Evolutionary conservation across 495 filamentous ascomycete species (phyloP).

Genomic region (Sordaria brevicollis): DNA sequence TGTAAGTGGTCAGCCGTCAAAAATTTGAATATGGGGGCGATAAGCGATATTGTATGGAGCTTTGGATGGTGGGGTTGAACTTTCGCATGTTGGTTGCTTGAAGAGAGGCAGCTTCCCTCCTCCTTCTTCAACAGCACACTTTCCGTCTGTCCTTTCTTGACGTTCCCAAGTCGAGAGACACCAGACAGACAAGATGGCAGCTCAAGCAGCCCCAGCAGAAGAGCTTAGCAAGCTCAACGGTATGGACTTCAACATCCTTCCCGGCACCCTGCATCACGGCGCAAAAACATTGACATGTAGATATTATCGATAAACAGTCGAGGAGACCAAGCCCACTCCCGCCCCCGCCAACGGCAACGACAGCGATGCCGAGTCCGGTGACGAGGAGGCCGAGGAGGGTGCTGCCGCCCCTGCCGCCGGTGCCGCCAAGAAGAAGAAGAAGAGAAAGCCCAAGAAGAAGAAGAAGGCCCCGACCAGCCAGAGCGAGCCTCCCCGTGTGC

Average conservation of each 20-base stretch:
- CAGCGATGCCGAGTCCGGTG: slow-evolving; percentile 49
- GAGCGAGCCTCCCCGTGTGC: slow-evolving; percentile 65
- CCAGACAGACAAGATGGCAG: slow-evolving; percentile 26
- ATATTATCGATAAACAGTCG: slow-evolving; percentile 14
- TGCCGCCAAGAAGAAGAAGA: slow-evolving; percentile 54
- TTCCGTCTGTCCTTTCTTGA: neutral
- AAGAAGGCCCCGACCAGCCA: slow-evolving; percentile 65
- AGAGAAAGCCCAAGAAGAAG: slow-evolving; percentile 80
- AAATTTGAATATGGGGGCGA: neutral
- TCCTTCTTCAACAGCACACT: neutral
- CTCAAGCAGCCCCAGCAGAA: slow-evolving; percentile 28
- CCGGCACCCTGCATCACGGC: slow-evolving; percentile 2
- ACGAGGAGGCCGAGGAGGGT: slow-evolving; percentile 46
- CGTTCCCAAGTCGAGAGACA: neutral
- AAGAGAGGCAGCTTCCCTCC: neutral
- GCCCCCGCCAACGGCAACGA: slow-evolving; percentile 43
- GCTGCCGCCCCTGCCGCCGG: slow-evolving; percentile 26
- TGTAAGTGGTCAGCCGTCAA: neutral
- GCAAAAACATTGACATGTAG: neutral
- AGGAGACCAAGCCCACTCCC: slow-evolving; percentile 34
- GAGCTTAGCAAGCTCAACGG: slow-evolving; percentile 34
- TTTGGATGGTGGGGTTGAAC: neutral
- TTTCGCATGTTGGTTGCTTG: neutral
- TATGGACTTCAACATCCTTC: slow-evolving; percentile 11
- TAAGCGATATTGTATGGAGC: neutral